phyloP scores from a whole-genome alignment of 441 rosid species.

The Manihot esculenta region DNA sequence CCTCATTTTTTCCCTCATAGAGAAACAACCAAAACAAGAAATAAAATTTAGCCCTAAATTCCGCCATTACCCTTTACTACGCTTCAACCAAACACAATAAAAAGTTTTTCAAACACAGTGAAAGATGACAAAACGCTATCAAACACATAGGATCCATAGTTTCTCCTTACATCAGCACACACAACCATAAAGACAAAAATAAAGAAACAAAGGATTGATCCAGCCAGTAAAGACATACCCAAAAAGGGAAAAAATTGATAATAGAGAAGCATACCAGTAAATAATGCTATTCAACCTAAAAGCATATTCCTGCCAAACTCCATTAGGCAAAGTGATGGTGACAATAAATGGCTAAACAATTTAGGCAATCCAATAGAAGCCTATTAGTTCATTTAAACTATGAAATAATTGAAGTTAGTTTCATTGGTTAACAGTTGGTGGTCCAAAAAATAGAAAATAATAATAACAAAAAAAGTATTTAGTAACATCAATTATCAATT shows the following conservation, averaged over 20 bases:
- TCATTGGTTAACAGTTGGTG: not conserved
- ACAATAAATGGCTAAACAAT: not conserved
- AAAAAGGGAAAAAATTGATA: not conserved
- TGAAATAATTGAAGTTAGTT: not conserved
- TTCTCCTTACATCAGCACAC: too few species aligned
- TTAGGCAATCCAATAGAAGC: not conserved
- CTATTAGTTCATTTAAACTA: not conserved
- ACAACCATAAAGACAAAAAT: not conserved
- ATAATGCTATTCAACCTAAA: conserved; percentile 1
- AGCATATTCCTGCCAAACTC: not conserved
- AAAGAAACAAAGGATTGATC: not conserved
- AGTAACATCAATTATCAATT: too few species aligned
- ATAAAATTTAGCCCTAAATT: too few species aligned
- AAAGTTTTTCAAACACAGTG: not conserved
- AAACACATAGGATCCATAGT: not conserved
- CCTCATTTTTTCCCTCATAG: not conserved
- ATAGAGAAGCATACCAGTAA: too few species aligned
- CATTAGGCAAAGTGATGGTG: not conserved
- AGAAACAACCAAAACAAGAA: too few species aligned
- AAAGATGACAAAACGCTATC: too few species aligned
- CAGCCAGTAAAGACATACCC: not conserved
- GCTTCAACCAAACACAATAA: not conserved
- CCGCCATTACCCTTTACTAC: too few species aligned
- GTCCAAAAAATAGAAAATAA: not conserved
- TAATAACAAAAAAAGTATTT: too few species aligned